Evolutionary conservation across 129 eudicot genomes (phyloP).

Genomic region (Pittosporum tobira): DNA sequence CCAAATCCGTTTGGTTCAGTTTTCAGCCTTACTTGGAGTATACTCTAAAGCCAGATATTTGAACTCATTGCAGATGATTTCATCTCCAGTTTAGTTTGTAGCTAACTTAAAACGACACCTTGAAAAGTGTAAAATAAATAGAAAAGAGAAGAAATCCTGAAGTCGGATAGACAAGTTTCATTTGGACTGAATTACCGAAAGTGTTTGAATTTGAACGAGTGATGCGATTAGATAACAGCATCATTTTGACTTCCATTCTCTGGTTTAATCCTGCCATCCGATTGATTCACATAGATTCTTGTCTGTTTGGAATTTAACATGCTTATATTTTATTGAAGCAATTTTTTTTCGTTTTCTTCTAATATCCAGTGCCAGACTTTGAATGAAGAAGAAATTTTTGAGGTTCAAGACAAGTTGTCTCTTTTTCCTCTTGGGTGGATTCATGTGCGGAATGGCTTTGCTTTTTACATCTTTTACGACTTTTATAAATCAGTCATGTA

Average conservation of each 20-base stretch:
- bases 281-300: background rate
- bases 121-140: no score
- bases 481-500: no score
- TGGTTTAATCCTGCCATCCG: background rate
- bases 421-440: constrained; percentile 97
- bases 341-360: constrained; percentile 7
- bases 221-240: no score
- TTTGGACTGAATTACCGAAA: no score
- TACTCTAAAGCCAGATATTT: background rate
- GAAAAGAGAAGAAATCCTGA: no score
- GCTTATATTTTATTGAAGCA: background rate
- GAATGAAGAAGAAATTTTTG: constrained; percentile 97
- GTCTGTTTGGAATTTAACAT: background rate
- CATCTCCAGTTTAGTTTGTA: background rate
- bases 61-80: background rate
- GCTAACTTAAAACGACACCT: background rate
- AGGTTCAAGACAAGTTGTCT: constrained; percentile 76
- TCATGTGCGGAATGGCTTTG: constrained; percentile 54
- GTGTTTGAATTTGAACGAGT: no score
- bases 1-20: no score
- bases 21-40: no score
- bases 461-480: constrained; percentile 6
- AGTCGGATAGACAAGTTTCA: no score
- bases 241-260: background rate
- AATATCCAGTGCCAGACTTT: constrained; percentile 78